Base-by-base conservation (phyloP, 139 green algal species). In the Choricystis sp. region DNA sequence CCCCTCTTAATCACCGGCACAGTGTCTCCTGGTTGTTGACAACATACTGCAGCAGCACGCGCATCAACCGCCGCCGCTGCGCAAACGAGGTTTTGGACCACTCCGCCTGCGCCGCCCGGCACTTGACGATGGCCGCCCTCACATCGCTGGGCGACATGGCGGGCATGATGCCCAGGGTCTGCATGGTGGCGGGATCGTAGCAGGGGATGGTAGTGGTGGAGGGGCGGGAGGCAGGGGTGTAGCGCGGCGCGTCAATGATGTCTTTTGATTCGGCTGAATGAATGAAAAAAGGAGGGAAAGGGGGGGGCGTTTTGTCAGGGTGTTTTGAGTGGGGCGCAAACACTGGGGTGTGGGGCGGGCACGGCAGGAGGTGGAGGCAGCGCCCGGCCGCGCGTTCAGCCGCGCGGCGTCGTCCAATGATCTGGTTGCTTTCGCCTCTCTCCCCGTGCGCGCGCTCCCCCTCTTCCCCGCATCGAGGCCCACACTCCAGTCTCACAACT, bases 11-110 rank as follows among this genome's bases (percentile, higher is more conserved):
- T 29, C 52, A 84, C 84, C 77, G 81, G 83, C 89, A 97, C 40
- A 60, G 97, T 96, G 2, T 79, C 75, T 91, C 75, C 74, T 95
- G 87, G 69, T 98, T 79, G 1, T 87, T 79, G 19, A 97, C 67
- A 31, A 94, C 91, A 77, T 86, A 96, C 66, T 89, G 89, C 3
- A 94, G 78, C 56, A 98, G 72, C 20, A 89, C 80, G 26, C 68
- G 69, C 28, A 98, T 74, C 49, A 96, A 69, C 62, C 69, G 65
- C 14, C 81, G 72, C 16, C 91, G 79, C 73, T 95, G 75, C 2
- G 59, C 31, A 58, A 96, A 98, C 56, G 30, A 75, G 24, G 82
- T 90, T 3, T 69, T 62, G 5, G 63, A 70, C 90, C 90, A 97
- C 22, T 74, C 61, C 68, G 86, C 52, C 26, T 25, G 29, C n/a